Conservation (phyloP, 257 asterid genomes). For the Mitragyna speciosa region DNA sequence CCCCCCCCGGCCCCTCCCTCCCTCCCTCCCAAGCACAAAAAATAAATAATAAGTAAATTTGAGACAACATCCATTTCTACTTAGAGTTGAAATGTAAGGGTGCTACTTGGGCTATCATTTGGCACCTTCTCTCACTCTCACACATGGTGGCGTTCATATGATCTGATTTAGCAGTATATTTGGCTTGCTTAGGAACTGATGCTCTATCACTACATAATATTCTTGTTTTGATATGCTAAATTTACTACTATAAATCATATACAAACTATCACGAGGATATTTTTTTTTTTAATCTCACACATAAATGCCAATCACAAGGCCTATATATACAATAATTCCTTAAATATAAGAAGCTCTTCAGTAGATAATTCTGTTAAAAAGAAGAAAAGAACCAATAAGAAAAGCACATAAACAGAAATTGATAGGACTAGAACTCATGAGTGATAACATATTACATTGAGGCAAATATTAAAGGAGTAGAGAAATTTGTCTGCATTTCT, state of each 20-base stretch:
- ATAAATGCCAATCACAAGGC: too few relatives aligned
- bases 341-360: background rate
- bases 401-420: background rate
- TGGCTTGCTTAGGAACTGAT: background rate
- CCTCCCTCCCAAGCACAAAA: too few relatives aligned
- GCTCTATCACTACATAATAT: background rate
- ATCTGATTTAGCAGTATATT: background rate
- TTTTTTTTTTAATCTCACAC: background rate
- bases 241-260: background rate
- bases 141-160: background rate
- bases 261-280: background rate
- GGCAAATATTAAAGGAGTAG: background rate
- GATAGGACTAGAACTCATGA: background rate
- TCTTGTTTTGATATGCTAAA: background rate
- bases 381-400: background rate
- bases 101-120: background rate
- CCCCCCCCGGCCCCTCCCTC: too few relatives aligned
- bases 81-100: background rate
- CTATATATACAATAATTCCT: too few relatives aligned
- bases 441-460: background rate
- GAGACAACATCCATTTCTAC: background rate
- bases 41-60: too few relatives aligned
- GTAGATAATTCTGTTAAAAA: background rate
- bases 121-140: background rate
- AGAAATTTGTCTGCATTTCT: background rate